phyloP scores from a whole-genome alignment of 1,284 basidiomycete species.

The Serendipita sp. region DNA sequence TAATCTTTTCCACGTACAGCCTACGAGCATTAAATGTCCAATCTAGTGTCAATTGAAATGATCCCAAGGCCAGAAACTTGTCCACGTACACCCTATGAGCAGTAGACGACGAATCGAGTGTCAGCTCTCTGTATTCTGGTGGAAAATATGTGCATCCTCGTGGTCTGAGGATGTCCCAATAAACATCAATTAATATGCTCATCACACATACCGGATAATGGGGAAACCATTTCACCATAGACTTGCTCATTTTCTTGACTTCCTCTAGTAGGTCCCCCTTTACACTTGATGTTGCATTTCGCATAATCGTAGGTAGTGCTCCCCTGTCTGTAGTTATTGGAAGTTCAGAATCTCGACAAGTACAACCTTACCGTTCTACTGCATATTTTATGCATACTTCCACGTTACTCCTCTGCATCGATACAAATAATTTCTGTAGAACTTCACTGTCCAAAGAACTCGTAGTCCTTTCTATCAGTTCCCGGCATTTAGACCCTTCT shows the following conservation, averaged over 20 bases:
- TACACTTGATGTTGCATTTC: not conserved
- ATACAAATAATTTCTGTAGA: not conserved
- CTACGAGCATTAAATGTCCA: too few species aligned
- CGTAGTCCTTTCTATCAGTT: not conserved
- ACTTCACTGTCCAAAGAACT: not conserved
- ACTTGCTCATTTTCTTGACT: not conserved
- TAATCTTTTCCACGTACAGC: too few species aligned
- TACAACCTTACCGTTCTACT: not conserved
- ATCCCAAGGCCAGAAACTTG: too few species aligned
- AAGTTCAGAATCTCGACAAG: not conserved
- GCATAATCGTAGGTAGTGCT: not conserved
- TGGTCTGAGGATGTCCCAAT: too few species aligned
- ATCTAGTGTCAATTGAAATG: too few species aligned
- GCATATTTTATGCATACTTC: not conserved
- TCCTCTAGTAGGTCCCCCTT: not conserved
- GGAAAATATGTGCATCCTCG: too few species aligned
- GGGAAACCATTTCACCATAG: not conserved
- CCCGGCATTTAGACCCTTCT: not conserved
- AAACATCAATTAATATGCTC: not conserved
- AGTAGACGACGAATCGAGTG: too few species aligned
- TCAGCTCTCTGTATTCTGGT: too few species aligned
- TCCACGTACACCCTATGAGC: too few species aligned
- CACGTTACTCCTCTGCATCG: not conserved
- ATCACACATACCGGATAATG: not conserved
- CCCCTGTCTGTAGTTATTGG: not conserved